A percentile compares a stretch with the other conserved stretches of the same genome.
phyloP scores from a whole-genome alignment of 805 yeast species.

The Wickerhamiella dianesei region DNA sequence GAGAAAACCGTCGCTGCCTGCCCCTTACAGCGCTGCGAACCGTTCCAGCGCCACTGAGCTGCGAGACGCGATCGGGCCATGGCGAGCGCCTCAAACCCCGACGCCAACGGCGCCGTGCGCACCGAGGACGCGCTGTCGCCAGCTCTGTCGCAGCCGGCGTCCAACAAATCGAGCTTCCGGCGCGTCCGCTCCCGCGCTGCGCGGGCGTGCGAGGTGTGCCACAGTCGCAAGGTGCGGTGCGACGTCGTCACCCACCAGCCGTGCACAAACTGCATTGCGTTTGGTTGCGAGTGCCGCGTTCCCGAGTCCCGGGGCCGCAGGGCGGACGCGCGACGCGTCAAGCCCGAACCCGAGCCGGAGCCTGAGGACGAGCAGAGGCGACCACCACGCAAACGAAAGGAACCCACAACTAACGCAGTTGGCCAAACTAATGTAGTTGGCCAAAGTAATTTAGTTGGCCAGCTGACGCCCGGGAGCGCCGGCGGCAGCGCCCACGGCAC shows the following conservation, averaged over 20 bases:
- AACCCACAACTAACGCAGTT: not conserved
- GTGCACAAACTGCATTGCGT: constrained; percentile 58
- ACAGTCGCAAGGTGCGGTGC: constrained; percentile 68
- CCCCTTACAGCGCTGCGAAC: too few relatives aligned
- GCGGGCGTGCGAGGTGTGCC: constrained; percentile 66
- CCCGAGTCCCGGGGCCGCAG: not conserved
- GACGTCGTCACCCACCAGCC: constrained; percentile 38
- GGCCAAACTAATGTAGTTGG: not conserved
- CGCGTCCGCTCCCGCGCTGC: constrained; percentile 40
- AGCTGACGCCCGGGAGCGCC: not conserved
- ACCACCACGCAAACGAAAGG: not conserved
- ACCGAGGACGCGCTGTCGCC: not conserved
- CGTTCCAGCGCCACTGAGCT: too few relatives aligned
- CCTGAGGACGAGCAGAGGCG: too few relatives aligned
- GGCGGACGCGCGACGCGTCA: constrained; percentile 5
- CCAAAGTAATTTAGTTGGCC: not conserved
- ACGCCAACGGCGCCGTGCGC: not conserved
- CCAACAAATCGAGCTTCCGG: constrained; percentile 19
- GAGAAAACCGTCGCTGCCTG: too few relatives aligned
- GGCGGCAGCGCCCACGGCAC: not conserved
- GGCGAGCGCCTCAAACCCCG: not conserved
- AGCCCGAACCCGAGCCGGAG: constrained; percentile 1
- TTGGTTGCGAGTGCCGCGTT: constrained; percentile 49
- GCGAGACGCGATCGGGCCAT: too few relatives aligned
- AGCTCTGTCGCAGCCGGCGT: not conserved